Base-by-base conservation (phyloP, 1,139 yeast species). In the Kluyveromyces sp. region DNA sequence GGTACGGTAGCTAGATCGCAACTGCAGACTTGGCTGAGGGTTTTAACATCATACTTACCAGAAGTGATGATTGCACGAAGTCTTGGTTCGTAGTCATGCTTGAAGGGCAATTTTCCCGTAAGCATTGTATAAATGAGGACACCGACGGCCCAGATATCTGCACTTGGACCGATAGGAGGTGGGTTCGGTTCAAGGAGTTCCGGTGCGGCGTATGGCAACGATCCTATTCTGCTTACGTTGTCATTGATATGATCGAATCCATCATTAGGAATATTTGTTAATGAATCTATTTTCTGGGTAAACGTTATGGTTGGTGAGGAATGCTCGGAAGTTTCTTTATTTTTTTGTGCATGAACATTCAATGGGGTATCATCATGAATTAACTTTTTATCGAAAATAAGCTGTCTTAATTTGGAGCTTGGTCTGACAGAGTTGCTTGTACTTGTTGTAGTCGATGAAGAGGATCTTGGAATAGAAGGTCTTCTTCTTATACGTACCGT, bases 201-300 rank as follows among this genome's bases (percentile, higher is more conserved):
- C 0, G 97, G 97, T 0, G 96, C 77, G 0, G 96, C 96, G 61
- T 88, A 90, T 0, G 97, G 97, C 36, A 90, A 70, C 1, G 96
- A 88, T 0, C 97, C 97, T 48, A 88, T 85, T 55, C 80, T 84
- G 8, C 38, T 29, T 21, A 29, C 37, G n/a, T 43, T 43, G 21
- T 36, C 42, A 15, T 31, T 37, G 37, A 36, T 15, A 29, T 34
- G 30, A 5, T 39, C 34, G 36, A 42, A 28, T 4, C 39, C 46
- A 26, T 25, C 7, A 21, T 31, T 41, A 25, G 28, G 36, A 15
- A 15, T 15, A 15, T 15, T 15, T 15, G 36, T 34, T 26, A 38
- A 27, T 28, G 28, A 33, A 21, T 37, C 31, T 7, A 25, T 32
- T 15, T 25, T 42, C 21, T 41, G 44, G 33, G 41, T 34, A 7